Base-by-base conservation (phyloP, 2,329 filamentous ascomycete species). In the Monilinia fructicola region DNA sequence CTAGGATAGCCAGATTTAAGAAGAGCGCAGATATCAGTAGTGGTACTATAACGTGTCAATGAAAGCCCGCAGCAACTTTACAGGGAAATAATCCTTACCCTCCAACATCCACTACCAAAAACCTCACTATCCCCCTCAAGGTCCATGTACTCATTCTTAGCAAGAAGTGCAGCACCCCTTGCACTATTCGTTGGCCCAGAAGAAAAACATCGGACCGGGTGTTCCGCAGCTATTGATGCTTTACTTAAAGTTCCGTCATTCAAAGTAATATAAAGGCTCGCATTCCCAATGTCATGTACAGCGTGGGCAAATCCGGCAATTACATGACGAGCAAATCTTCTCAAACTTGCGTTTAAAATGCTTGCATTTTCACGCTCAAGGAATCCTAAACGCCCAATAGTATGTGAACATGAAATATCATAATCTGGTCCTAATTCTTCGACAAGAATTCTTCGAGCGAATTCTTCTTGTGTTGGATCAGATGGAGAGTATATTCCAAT, bases 151-250 rank as follows among this genome's bases (percentile, higher is more conserved):
- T 69, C 64, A 12, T 67, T 54, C 62, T 72, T 74, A 9, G 73
- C 72, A 1, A 90, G 76, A 65, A 87, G 88, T 0, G 86, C 87
- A 2, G 86, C 86, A 0, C 86, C 86, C 63, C 83, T 81, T 79
- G 87, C 85, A 65, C 83, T 86, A 72, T 89, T 89, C 0, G 87
- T 88, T 2, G 86, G 84, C 0, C 87, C 87, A 50, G 83, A 86
- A 0, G 84, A 85, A 70, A 89, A 89, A 0, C 85, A 88, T 58
- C 83, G 78, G 59, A 89, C 87, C 0, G 87, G 87, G 31, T 87
- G 76, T 21, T 79, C 77, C 0, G 84, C 81, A 1, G 86, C 86
- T 64, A 80, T 78, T 3, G 80, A 79, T 0, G 82, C 84, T 7
- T 83, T 81, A 9, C 87, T 76, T 3, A 89, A 78, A 0, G 85